A percentile compares a stretch with the other conserved stretches of the same genome.
Conservation (phyloP, 2,329 filamentous ascomycete species). For the Fusarium lateritium region DNA sequence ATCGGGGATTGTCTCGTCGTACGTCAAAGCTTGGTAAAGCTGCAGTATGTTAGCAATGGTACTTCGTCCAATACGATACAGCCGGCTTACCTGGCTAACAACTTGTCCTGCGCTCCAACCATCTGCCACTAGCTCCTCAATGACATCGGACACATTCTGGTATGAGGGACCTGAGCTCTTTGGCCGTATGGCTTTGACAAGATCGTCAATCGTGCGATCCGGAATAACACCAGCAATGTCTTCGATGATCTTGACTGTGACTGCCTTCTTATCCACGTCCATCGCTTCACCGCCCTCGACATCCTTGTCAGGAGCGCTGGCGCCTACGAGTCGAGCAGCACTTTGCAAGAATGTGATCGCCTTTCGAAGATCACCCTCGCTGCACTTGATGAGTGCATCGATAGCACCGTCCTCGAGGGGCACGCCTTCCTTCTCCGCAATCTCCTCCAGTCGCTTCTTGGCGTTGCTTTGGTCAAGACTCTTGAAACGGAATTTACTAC, state of each 20-base stretch:
- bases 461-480: conserved; percentile 90
- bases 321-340: conserved; percentile 88
- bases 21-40: conserved; percentile 87
- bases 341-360: conserved; percentile 97
- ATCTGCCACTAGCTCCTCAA: conserved; percentile 93
- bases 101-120: conserved; percentile 97
- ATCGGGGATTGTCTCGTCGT: conserved; percentile 87
- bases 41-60: conserved; percentile 52
- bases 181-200: conserved; percentile 84
- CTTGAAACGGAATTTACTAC: conserved; percentile 98
- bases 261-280: conserved; percentile 70
- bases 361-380: conserved; percentile 94
- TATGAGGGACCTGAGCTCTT: conserved; percentile 76
- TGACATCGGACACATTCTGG: conserved; percentile 79
- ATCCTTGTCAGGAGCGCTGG: conserved; percentile 65
- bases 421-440: conserved; percentile 85
- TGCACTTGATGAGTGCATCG: conserved; percentile 86
- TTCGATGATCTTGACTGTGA: conserved; percentile 86
- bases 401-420: conserved; percentile 82
- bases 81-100: conserved; percentile 76
- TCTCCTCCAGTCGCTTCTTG: conserved; percentile 82
- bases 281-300: conserved; percentile 72
- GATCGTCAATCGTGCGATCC: conserved; percentile 75
- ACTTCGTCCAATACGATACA: not conserved
- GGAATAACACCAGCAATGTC: conserved; percentile 98